Evolutionary conservation across 805 yeast species (phyloP).

Genomic region (Jamesozyma lodderae): DNA sequence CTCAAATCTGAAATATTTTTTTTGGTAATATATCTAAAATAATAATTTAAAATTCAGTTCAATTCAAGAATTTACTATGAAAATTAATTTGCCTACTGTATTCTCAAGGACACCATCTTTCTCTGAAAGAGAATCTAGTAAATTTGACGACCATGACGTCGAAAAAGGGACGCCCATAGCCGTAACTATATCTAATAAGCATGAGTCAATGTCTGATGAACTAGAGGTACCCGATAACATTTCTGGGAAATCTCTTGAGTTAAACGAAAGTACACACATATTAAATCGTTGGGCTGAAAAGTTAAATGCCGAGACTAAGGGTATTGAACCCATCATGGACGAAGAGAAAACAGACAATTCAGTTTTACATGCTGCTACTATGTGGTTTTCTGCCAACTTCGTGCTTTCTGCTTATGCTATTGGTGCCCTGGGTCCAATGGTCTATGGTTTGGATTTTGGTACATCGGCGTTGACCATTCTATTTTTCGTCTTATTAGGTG

Average conservation of each 20-base stretch:
- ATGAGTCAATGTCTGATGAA: too few relatives aligned
- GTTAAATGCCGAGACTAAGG: slow-evolving; percentile 53
- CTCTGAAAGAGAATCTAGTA: too few relatives aligned
- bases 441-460: slow-evolving; percentile 64
- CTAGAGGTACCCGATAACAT: not conserved
- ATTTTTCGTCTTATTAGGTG: slow-evolving; percentile 67
- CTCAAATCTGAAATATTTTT: too few relatives aligned
- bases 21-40: too few relatives aligned
- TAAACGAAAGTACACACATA: not conserved
- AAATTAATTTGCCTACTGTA: too few relatives aligned
- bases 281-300: slow-evolving; percentile 1
- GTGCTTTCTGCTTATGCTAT: slow-evolving; percentile 75
- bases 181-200: not conserved
- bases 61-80: too few relatives aligned
- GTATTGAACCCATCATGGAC: slow-evolving; percentile 73
- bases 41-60: too few relatives aligned
- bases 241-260: not conserved
- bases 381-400: slow-evolving; percentile 88
- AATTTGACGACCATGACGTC: too few relatives aligned
- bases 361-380: slow-evolving; percentile 59
- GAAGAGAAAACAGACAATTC: slow-evolving; percentile 62
- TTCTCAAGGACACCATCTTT: too few relatives aligned
- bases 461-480: slow-evolving; percentile 56
- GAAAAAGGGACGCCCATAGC: not conserved
- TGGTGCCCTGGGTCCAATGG: slow-evolving; percentile 61